A percentile compares a stretch with the other conserved stretches of the same genome.
Evolutionary conservation across 1,284 basidiomycete genomes (phyloP).

Genomic region (Cryptococcus depauperatus): DNA sequence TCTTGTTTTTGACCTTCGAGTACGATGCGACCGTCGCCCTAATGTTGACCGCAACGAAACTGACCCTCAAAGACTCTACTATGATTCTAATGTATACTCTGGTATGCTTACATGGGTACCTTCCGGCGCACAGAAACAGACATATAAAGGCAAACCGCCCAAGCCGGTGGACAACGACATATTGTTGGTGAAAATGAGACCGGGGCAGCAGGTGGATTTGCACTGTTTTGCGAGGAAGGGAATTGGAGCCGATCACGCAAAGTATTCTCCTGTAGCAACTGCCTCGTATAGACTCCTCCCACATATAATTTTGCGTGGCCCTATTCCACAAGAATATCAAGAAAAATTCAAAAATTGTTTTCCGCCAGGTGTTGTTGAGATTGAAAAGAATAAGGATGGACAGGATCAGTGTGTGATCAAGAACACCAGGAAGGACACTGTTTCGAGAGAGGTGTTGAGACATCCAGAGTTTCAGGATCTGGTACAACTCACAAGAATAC

Average conservation of each 20-base stretch:
- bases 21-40: constrained; percentile 60
- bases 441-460: constrained; percentile 80
- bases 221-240: constrained; percentile 78
- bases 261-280: constrained; percentile 97
- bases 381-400: constrained; percentile 50
- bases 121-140: constrained; percentile 68
- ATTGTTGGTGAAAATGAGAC: constrained; percentile 86
- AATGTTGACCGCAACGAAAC: constrained; percentile 52
- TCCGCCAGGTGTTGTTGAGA: constrained; percentile 75
- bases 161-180: constrained; percentile 64
- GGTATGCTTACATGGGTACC: constrained; percentile 73
- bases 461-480: constrained; percentile 83
- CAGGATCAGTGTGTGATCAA: constrained; percentile 52
- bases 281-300: constrained; percentile 92
- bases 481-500: constrained; percentile 74
- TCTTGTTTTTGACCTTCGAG: constrained; percentile 73
- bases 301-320: constrained; percentile 67
- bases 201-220: constrained; percentile 69
- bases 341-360: constrained; percentile 84
- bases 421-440: constrained; percentile 69
- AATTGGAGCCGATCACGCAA: constrained; percentile 93
- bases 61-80: constrained; percentile 60
- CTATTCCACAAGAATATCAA: constrained; percentile 54
- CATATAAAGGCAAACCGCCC: constrained; percentile 37
- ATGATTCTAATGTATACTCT: constrained; percentile 61